phyloP scores from a whole-genome alignment of 371 early-diverging fungal species.

The Rhizopus delemar region DNA sequence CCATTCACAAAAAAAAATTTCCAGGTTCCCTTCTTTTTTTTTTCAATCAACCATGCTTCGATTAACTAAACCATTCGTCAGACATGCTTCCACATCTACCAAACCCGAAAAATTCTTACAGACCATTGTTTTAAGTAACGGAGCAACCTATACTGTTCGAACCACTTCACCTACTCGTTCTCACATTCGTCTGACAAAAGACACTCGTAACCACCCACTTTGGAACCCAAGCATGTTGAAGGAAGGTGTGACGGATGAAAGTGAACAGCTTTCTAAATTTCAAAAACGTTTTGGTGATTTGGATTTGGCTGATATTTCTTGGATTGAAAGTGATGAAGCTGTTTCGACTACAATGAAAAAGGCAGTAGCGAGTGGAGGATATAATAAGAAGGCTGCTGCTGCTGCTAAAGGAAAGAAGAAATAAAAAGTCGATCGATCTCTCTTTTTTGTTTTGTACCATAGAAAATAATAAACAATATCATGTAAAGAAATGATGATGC shows the following conservation, averaged over 20 bases:
- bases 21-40: constrained; percentile 2
- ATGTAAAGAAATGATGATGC: no score
- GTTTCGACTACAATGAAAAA: constrained; percentile 50
- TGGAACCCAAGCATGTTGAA: constrained; percentile 83
- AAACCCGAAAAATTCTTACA: constrained; percentile 78
- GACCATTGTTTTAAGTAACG: constrained; percentile 86
- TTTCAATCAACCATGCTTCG: neutral
- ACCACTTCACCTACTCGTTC: constrained; percentile 82
- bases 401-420: constrained; percentile 43
- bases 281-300: constrained; percentile 73
- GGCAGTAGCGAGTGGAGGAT: constrained; percentile 42
- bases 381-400: constrained; percentile 28
- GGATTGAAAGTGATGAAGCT: constrained; percentile 51
- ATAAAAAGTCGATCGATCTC: constrained; percentile 6
- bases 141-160: constrained; percentile 80
- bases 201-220: constrained; percentile 88
- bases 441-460: no score
- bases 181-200: constrained; percentile 83
- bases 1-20: neutral
- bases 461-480: no score
- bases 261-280: constrained; percentile 76
- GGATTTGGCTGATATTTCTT: constrained; percentile 53
- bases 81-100: constrained; percentile 18
- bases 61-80: neutral
- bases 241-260: constrained; percentile 63